Conservation (phyloP, 1,139 yeast species). For the Lodderomyces theae region DNA sequence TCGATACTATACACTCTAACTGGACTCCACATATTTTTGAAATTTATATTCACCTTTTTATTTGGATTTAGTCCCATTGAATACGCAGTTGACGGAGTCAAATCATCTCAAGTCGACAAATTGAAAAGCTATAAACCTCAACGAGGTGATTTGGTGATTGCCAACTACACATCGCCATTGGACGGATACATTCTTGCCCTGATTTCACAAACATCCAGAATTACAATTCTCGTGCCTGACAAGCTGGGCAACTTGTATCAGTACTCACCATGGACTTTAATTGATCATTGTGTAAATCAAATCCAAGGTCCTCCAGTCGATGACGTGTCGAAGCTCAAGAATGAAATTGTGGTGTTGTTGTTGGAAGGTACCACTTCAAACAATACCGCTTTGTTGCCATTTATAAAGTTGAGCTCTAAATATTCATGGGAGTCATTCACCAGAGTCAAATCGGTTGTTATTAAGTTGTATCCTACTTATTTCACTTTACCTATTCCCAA, state of each 20-base stretch:
- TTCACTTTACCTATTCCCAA: conserved; percentile 36
- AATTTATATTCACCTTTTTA: conserved; percentile 17
- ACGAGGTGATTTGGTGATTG: conserved; percentile 43
- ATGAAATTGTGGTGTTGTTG: conserved; percentile 46
- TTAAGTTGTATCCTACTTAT: conserved; percentile 39
- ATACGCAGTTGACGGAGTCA: conserved; percentile 50
- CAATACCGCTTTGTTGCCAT: conserved; percentile 57
- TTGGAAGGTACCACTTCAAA: conserved; percentile 73
- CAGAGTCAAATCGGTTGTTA: conserved; percentile 41
- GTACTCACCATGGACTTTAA: conserved; percentile 35
- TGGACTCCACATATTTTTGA: conserved; percentile 17
- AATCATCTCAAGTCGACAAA: conserved; percentile 36
- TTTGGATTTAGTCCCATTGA: conserved; percentile 34
- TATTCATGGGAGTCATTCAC: conserved; percentile 19
- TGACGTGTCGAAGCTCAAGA: conserved; percentile 23
- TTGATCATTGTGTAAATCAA: conserved; percentile 29
- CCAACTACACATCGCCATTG: conserved; percentile 56
- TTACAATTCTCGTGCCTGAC: conserved; percentile 46
- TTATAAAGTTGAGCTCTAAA: conserved; percentile 21
- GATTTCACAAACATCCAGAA: conserved; percentile 17
- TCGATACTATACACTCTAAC: conserved; percentile 17
- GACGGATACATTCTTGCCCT: conserved; percentile 38
- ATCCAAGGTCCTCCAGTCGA: conserved; percentile 17
- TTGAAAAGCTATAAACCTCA: conserved; percentile 39
- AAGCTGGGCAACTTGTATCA: conserved; percentile 32